Evolutionary conservation across 108 stramenopile genomes (phyloP).

Genomic region (Fistulifera solaris): DNA sequence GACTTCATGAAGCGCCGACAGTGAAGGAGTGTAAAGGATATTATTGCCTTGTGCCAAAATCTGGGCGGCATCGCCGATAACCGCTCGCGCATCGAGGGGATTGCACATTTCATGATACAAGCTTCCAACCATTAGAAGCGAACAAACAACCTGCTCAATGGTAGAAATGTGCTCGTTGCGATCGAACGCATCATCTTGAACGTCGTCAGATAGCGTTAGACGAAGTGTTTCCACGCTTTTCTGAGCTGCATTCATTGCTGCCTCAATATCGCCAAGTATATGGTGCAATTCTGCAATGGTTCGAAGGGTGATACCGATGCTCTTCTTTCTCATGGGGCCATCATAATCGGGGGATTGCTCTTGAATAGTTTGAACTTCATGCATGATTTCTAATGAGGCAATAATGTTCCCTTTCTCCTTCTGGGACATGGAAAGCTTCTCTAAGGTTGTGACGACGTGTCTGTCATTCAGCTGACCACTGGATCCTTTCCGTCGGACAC

Average conservation of each 20-base stretch:
- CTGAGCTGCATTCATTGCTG: slow-evolving; percentile 14
- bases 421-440: slow-evolving; percentile 30
- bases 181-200: slow-evolving; percentile 3
- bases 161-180: background rate
- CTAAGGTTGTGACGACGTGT: slow-evolving; percentile 31
- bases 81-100: slow-evolving; percentile 13
- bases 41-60: background rate
- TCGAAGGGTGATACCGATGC: slow-evolving; percentile 13
- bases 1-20: slow-evolving; percentile 21
- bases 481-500: slow-evolving; percentile 19
- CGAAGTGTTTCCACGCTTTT: slow-evolving; percentile 7
- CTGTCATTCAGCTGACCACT: slow-evolving; percentile 28
- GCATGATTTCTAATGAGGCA: slow-evolving; percentile 18
- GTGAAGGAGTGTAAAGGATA: slow-evolving; percentile 6
- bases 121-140: slow-evolving; percentile 27
- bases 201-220: background rate
- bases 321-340: slow-evolving; percentile 1
- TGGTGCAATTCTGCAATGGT: slow-evolving; percentile 31
- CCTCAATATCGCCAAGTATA: slow-evolving; percentile 22
- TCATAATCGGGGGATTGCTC: slow-evolving; percentile 21
- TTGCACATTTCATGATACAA: slow-evolving; percentile 33
- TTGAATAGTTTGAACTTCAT: slow-evolving; percentile 22
- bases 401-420: slow-evolving; percentile 28
- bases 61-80: slow-evolving; percentile 16
- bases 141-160: slow-evolving; percentile 13